phyloP scores from a whole-genome alignment of 129 eudicot species.

The Artemisia tridentata region DNA sequence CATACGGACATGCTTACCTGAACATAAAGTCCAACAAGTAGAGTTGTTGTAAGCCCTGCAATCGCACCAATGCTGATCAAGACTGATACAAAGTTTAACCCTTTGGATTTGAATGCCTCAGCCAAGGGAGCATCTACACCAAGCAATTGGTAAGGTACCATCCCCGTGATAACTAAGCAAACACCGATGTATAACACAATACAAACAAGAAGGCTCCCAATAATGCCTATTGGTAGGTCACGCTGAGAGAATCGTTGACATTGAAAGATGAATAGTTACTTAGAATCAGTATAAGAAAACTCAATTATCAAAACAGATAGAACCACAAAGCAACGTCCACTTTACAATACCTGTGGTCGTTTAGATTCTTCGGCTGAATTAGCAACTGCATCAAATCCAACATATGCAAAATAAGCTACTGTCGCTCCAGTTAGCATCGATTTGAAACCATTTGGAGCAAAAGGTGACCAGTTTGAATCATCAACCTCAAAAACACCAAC shows the following conservation, averaged over 20 bases:
- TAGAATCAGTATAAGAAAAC: not conserved
- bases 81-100: constrained; percentile 69
- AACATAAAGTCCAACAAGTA: constrained; percentile 92
- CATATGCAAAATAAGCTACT: constrained; percentile 92
- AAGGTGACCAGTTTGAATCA: constrained; percentile 89
- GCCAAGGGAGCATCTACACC: constrained; percentile 98
- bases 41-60: constrained; percentile 96
- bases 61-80: constrained; percentile 91
- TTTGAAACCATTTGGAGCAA: constrained; percentile 77
- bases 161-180: constrained; percentile 92
- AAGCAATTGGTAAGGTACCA: constrained; percentile 79
- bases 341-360: constrained; percentile 76
- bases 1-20: too few species aligned
- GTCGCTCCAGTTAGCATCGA: constrained; percentile 91
- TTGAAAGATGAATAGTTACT: not conserved
- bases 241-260: too few species aligned
- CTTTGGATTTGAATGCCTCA: constrained; percentile 78
- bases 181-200: constrained; percentile 75
- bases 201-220: constrained; percentile 85
- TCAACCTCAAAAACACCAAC: constrained; percentile 84
- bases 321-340: constrained; percentile 7
- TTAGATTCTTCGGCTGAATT: constrained; percentile 99
- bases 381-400: constrained; percentile 99
- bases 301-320: not conserved
- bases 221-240: constrained; percentile 94